Percentiles rank a stretch among this genome's conserved stretches.
Evolutionary conservation across 2,329 filamentous ascomycete genomes (phyloP).

Genomic region (Lachnellula suecica): DNA sequence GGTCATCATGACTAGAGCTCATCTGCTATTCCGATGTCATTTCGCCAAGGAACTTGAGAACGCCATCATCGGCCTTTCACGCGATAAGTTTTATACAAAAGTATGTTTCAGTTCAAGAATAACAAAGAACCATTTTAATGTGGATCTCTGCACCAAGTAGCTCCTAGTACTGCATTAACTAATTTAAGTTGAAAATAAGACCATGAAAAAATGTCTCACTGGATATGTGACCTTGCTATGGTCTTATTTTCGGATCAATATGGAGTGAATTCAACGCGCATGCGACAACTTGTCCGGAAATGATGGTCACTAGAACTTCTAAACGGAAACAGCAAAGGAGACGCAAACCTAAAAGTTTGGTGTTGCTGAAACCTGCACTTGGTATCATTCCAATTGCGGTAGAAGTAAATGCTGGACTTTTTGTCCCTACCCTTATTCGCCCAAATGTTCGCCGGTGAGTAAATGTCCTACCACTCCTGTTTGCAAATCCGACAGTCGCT

Average conservation of each 20-base stretch:
- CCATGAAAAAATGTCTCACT: no score
- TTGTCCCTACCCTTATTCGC: conserved; percentile 1
- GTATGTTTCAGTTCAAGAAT: neutral
- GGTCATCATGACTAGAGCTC: neutral
- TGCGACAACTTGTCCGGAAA: no score
- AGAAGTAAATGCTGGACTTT: conserved; percentile 1
- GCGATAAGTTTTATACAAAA: neutral
- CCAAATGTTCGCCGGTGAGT: conserved; percentile 1
- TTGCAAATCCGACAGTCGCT: conserved; percentile 2
- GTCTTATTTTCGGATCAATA: no score
- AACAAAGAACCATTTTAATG: neutral
- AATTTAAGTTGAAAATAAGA: neutral
- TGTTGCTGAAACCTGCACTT: neutral
- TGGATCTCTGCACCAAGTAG: no score
- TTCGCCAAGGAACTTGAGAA: neutral
- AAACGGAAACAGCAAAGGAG: no score
- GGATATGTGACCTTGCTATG: no score
- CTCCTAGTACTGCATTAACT: no score
- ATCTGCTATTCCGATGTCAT: neutral
- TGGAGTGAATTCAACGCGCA: no score
- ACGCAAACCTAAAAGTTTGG: no score
- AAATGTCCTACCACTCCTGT: conserved; percentile 10
- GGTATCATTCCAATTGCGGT: conserved; percentile 10
- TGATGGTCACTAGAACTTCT: no score
- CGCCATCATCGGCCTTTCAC: neutral